Conservation (phyloP, 129 eudicot genomes). For the Tagetes erecta region DNA sequence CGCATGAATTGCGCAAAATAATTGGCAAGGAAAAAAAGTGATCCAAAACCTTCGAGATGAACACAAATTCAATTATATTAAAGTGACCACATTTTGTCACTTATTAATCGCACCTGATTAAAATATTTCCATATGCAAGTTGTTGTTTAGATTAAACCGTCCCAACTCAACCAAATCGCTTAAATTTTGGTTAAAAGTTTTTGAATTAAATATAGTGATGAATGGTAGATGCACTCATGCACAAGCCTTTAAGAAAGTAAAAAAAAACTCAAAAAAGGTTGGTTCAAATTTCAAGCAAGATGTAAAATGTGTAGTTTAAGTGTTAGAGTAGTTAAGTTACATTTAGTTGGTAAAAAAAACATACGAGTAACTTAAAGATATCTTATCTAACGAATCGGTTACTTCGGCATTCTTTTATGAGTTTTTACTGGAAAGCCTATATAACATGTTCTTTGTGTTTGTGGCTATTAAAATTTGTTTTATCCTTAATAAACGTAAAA, state of each 20-base stretch:
- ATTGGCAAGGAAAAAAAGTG: constrained; percentile 11
- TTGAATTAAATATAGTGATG: neutral
- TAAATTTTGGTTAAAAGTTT: neutral
- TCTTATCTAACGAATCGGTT: too few relatives aligned
- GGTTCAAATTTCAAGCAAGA: too few relatives aligned
- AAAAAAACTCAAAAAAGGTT: too few relatives aligned
- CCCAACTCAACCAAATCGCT: neutral
- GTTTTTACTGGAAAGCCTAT: constrained; percentile 5
- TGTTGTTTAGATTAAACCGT: neutral
- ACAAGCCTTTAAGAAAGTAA: too few relatives aligned
- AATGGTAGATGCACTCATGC: too few relatives aligned
- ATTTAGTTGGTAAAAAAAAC: too few relatives aligned
- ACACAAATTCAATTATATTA: constrained; percentile 12
- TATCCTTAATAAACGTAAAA: neutral
- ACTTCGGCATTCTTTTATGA: constrained; percentile 26
- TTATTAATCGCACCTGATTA: constrained; percentile 20
- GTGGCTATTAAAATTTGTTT: neutral
- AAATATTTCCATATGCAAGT: constrained; percentile 14
- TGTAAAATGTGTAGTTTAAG: too few relatives aligned
- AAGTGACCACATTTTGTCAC: constrained; percentile 28
- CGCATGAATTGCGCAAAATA: constrained; percentile 26
- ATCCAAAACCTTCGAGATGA: constrained; percentile 10
- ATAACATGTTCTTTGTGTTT: constrained; percentile 24
- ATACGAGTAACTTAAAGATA: too few relatives aligned
- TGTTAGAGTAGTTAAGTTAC: too few relatives aligned